Evolutionary conservation across 208 protist genomes (phyloP).

Genomic region (Acanthamoeba lenticulata): DNA sequence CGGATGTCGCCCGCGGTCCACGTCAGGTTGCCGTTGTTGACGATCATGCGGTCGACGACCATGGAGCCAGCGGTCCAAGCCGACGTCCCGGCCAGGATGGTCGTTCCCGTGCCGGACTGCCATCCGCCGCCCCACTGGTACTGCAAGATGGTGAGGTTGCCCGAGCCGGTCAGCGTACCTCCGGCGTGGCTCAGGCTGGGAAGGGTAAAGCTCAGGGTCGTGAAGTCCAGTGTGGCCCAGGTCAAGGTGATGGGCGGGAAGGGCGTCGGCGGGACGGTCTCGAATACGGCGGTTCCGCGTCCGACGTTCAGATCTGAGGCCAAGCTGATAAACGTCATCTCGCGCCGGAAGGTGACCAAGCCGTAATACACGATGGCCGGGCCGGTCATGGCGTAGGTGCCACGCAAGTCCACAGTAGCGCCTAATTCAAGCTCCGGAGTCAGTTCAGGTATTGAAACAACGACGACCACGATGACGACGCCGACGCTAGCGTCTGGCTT

Average conservation of each 20-base stretch:
- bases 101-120: slow-evolving; percentile 21
- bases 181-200: background rate
- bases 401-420: background rate
- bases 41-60: background rate
- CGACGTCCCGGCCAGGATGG: background rate
- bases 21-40: slow-evolving; percentile 8
- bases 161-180: background rate
- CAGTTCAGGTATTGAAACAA: too few relatives aligned
- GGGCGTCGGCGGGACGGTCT: slow-evolving; percentile 39
- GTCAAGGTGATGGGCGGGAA: background rate
- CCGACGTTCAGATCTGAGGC: background rate
- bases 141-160: slow-evolving; percentile 32
- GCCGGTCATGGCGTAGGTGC: slow-evolving; percentile 24
- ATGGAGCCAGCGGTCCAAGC: background rate
- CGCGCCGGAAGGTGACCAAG: slow-evolving; percentile 38
- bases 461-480: too few relatives aligned
- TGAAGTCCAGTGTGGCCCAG: background rate
- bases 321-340: background rate
- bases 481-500: too few relatives aligned
- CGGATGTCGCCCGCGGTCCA: background rate
- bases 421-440: background rate
- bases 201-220: slow-evolving; percentile 17
- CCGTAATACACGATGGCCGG: background rate
- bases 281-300: background rate
- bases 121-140: background rate